Evolutionary conservation across 2,329 filamentous ascomycete genomes (phyloP), one percentile per base, ranked within the genome.

Genomic region (Colletotrichum acutatum): DNA sequence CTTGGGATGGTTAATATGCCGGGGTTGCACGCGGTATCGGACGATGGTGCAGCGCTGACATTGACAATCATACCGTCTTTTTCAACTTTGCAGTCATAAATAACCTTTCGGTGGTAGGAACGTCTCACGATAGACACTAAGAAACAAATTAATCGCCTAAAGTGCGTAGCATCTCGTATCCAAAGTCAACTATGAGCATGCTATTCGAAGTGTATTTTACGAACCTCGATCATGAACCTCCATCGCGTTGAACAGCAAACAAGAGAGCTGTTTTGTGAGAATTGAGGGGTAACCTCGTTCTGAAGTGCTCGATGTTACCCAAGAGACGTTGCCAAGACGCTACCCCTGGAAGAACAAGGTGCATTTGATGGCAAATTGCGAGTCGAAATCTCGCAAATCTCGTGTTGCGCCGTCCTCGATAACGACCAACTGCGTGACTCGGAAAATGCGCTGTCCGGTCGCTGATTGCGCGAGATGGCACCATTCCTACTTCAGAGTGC

Each of bases 1-100:
- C 64, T 71, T 71, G 64, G 68, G 68, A 71, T 3, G 49, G 14
- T 52, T 67, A 62, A 57, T 16, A 32, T 30, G 28, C 34, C 14
- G 14, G n/a, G 49, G 49, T 32, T 14, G 19, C 12, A 37, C 53
- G 30, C 34, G 52, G 24, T 22, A 60, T 58, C 42, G 30, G 53
- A 56, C 58, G 54, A 66, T 58, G 2, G 30, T 32, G 30, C 26
- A 19, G 42, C 5, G 0, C 42, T 24, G 42, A 42, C 12, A 42
- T 3, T 42, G 37, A 42, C 16, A 42, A 42, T 42, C 37, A 19
- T 42, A 42, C 37, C 37, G 37, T 42, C 37, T 42, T 42, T 42
- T 8, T 42, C 6, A 42, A 42, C 16, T 8, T 19, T 5, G 37
- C 16, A 5, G 16, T 19, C 6, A 42, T 8, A 7, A 42, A 7